Evolutionary conservation across 345 rosid genomes (phyloP), one percentile per base, ranked within the genome.

Genomic region (Sonneratia alba): DNA sequence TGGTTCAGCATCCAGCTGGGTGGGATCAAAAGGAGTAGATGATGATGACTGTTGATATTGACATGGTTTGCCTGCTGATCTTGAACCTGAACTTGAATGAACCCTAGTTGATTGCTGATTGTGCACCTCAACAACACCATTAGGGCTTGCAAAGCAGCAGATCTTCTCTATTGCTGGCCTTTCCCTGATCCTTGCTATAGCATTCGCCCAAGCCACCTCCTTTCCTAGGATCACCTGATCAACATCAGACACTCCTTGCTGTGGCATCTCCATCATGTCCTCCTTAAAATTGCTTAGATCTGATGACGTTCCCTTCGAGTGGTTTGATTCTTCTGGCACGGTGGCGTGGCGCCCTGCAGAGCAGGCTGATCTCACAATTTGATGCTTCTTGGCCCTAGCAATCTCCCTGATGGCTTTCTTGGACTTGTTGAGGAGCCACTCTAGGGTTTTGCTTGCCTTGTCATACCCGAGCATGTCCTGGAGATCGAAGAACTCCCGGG

Each of bases 381-480:
- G 38, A 13, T 27, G 66, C 38, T 32, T 27, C 40, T 40, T 83
- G 76, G 73, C 77, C 71, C 71, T 64, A 6, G 71, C 72, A 49
- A 83, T 73, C 70, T 85, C 87, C 61, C 70, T 70, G 53, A 93
- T 93, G 77, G 90, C 87, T 32, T 71, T 82, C 67, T 72, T 84
- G n/a, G 96, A 90, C 68, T 86, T 85, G 22, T 53, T 76, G 27
- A 92, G 85, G 24, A 92, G 77, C 98, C 98, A 92, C 36, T 85
- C 97, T 38, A 92, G 86, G 77, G 96, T 92, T 73, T 89, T 79
- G 80, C 96, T 89, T 2, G 93, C 92, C 84, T 85, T 89, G 71
- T 89, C 92, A 76, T 85, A 89, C 69, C 97, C 92, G 80, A 92
- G 79, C 88, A 79, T 78, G 78, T 92, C 97, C 69, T 92, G 97